Percentiles rank a stretch among this genome's conserved stretches.
phyloP scores from a whole-genome alignment of 345 rosid genomes.

The Syzygium aqueum region DNA sequence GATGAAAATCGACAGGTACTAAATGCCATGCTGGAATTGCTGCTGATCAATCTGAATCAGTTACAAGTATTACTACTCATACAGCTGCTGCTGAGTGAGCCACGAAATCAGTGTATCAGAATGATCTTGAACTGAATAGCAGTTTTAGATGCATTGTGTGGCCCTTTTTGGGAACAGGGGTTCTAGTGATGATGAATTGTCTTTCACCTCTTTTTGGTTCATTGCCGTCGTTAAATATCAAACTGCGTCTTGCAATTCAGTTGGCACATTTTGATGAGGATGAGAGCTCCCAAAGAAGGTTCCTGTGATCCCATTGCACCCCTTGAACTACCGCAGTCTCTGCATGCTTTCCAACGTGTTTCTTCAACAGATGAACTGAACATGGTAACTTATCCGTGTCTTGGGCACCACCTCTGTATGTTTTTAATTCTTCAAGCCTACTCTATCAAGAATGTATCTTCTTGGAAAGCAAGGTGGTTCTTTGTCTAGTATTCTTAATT shows the following conservation, averaged over 20 bases:
- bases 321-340: conserved; percentile 87
- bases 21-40: not conserved
- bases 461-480: not conserved
- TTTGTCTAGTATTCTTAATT: not conserved
- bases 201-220: not conserved
- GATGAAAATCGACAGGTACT: conserved; percentile 87
- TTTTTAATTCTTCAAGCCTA: not conserved
- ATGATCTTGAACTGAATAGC: not conserved
- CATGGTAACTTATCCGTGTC: conserved; percentile 22
- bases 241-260: conserved; percentile 17
- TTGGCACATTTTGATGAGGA: conserved; percentile 95
- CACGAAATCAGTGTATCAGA: not conserved
- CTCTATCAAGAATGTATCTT: not conserved
- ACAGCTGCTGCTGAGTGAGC: not conserved
- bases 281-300: conserved; percentile 61
- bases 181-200: not conserved
- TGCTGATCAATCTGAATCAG: not conserved
- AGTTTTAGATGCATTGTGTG: not conserved
- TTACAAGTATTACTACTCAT: not conserved
- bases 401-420: not conserved
- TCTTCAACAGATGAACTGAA: conserved; percentile 61
- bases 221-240: not conserved
- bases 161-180: not conserved
- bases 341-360: conserved; percentile 81
- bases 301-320: conserved; percentile 86